These are phyloP conservation scores for Phytophthora pini DNA, from an alignment of 352 stramenopile species.

Conservation along the genomic window DNA sequence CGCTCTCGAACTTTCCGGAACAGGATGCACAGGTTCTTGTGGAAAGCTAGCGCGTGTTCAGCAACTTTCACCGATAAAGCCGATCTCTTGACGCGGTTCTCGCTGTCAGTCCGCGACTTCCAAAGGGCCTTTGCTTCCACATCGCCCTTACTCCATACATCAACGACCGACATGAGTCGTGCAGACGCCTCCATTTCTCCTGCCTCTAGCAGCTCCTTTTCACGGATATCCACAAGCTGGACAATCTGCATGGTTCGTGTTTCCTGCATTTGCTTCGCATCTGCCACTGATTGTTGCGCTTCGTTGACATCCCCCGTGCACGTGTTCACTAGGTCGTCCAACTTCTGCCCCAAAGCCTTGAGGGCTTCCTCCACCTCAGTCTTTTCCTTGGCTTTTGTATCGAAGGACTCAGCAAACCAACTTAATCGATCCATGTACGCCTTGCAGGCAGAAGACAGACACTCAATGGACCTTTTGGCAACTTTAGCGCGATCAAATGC, in stretches of 20 bases:
- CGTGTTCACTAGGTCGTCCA: slow-evolving; percentile 22
- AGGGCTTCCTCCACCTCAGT: slow-evolving; percentile 30
- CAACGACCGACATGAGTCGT: slow-evolving; percentile 37
- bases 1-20: slow-evolving; percentile 39
- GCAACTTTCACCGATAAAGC: slow-evolving; percentile 14
- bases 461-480: slow-evolving; percentile 49
- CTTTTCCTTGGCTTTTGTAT: slow-evolving; percentile 22
- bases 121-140: slow-evolving; percentile 41
- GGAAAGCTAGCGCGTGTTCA: slow-evolving; percentile 38
- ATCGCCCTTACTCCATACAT: slow-evolving; percentile 47
- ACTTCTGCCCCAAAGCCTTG: slow-evolving; percentile 29
- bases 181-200: slow-evolving; percentile 45
- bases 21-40: slow-evolving; percentile 41
- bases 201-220: slow-evolving; percentile 33
- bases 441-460: slow-evolving; percentile 46
- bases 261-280: slow-evolving; percentile 39
- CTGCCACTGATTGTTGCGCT: slow-evolving; percentile 28
- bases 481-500: slow-evolving; percentile 44
- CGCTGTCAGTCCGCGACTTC: slow-evolving; percentile 34
- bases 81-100: slow-evolving; percentile 25
- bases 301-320: slow-evolving; percentile 32
- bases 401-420: slow-evolving; percentile 33
- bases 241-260: slow-evolving; percentile 38
- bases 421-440: slow-evolving; percentile 47
- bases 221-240: slow-evolving; percentile 38